Conservation (phyloP, 768 basidiomycete species). For the Termitomyces sp. region DNA sequence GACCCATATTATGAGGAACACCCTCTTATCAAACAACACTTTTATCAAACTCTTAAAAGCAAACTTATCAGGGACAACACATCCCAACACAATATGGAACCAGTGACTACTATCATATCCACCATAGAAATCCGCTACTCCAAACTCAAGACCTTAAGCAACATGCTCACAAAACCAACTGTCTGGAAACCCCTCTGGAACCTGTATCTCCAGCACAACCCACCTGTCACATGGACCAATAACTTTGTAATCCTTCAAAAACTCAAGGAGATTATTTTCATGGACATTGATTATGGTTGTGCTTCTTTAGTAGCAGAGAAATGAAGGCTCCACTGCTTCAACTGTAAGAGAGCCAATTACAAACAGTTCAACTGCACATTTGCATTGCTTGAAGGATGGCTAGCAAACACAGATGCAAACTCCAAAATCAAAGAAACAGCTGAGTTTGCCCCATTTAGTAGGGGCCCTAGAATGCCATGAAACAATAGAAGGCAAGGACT, state of each 20-base stretch:
- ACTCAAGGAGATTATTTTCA: too few relatives aligned
- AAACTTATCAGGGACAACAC: background rate
- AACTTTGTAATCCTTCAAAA: background rate
- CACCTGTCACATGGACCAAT: background rate
- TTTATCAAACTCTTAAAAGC: background rate
- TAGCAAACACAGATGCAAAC: background rate
- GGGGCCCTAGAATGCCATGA: too few relatives aligned
- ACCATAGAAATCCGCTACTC: too few relatives aligned
- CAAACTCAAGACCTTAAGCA: too few relatives aligned
- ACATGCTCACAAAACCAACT: too few relatives aligned
- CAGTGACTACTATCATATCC: too few relatives aligned
- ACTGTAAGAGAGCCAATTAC: background rate
- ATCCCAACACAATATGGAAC: background rate
- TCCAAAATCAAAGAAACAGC: background rate
- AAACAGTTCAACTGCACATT: background rate
- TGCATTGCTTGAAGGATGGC: background rate
- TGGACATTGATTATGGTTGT: too few relatives aligned
- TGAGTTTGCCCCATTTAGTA: background rate
- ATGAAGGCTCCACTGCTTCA: background rate
- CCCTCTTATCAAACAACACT: accelerated
- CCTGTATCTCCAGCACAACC: background rate
- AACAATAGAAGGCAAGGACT: too few relatives aligned
- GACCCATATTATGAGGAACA: background rate
- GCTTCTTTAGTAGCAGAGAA: too few relatives aligned
- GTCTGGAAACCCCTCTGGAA: background rate